These are phyloP conservation scores for Taphrina populina DNA, from an alignment of 1,139 yeast genomes.

Conservation along the genomic window DNA sequence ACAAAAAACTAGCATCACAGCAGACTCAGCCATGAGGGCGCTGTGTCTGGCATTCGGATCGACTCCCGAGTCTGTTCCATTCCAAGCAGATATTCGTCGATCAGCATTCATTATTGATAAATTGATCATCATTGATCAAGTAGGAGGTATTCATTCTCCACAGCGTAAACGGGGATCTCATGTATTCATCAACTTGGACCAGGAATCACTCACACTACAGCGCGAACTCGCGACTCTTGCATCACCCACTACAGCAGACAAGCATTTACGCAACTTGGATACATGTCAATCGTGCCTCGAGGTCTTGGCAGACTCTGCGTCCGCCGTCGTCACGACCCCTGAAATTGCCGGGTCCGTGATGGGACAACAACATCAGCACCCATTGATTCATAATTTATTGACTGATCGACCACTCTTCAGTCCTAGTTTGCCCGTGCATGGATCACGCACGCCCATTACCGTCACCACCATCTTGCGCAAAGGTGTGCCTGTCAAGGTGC, in stretches of 20 bases:
- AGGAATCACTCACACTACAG: constrained; percentile 68
- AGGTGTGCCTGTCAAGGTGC: constrained; percentile 67
- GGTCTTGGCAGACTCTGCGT: constrained; percentile 51
- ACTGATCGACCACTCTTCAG: constrained; percentile 93
- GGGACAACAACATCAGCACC: constrained; percentile 39
- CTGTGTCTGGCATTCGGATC: constrained; percentile 44
- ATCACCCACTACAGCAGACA: constrained; percentile 48
- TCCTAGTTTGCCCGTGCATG: constrained; percentile 75
- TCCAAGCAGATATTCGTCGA: neutral
- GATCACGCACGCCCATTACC: constrained; percentile 58
- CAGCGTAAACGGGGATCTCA: constrained; percentile 76
- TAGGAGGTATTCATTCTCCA: constrained; percentile 87
- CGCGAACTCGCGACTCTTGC: constrained; percentile 53
- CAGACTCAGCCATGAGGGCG: constrained; percentile 47
- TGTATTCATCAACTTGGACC: constrained; percentile 79
- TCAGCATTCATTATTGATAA: constrained; percentile 58
- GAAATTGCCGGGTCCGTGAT: constrained; percentile 47
- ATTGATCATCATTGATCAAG: constrained; percentile 69
- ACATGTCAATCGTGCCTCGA: constrained; percentile 54
- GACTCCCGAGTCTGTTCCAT: neutral
- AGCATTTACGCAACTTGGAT: constrained; percentile 57
- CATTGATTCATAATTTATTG: constrained; percentile 73
- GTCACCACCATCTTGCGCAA: constrained; percentile 77
- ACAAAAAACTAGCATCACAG: constrained; percentile 47
- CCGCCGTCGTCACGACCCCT: constrained; percentile 58